Conservation (phyloP, 192 early-diverging fungal species). For the Coemansia sp. region DNA sequence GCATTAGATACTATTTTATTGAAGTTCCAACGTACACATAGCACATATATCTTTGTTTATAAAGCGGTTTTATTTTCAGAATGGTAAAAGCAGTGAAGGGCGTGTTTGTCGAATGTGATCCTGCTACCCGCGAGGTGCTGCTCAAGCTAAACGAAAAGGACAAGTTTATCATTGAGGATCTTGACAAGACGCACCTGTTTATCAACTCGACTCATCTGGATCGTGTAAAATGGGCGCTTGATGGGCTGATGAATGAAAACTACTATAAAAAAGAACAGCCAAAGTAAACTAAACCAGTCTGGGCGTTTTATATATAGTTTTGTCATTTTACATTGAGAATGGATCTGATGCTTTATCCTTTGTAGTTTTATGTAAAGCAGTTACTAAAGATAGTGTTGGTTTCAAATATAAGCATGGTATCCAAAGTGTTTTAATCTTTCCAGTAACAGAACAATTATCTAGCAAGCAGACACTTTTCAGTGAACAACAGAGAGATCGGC, state of each 20-base stretch:
- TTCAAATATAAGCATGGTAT: constrained; percentile 1
- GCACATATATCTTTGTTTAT: background rate
- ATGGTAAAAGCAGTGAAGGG: constrained; percentile 55
- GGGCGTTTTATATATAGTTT: too few relatives aligned
- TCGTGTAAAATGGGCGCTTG: constrained; percentile 62
- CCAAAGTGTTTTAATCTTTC: background rate
- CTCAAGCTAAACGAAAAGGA: constrained; percentile 66
- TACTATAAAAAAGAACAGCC: constrained; percentile 58
- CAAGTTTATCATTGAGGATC: constrained; percentile 79
- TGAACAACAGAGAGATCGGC: constrained; percentile 19
- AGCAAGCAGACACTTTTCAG: background rate
- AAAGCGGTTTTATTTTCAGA: background rate
- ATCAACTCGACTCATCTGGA: constrained; percentile 64
- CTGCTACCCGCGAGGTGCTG: constrained; percentile 75
- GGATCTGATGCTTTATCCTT: background rate
- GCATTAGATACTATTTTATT: too few relatives aligned
- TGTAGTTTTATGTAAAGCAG: background rate
- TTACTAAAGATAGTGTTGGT: background rate
- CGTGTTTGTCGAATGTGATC: constrained; percentile 69
- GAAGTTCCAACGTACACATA: too few relatives aligned
- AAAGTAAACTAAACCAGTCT: background rate
- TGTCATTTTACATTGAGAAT: background rate
- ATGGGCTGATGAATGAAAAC: constrained; percentile 74
- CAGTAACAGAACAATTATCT: background rate
- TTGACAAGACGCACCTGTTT: constrained; percentile 81